Conservation (phyloP, 2,329 filamentous ascomycete species). For the Fusarium duplospermum region DNA sequence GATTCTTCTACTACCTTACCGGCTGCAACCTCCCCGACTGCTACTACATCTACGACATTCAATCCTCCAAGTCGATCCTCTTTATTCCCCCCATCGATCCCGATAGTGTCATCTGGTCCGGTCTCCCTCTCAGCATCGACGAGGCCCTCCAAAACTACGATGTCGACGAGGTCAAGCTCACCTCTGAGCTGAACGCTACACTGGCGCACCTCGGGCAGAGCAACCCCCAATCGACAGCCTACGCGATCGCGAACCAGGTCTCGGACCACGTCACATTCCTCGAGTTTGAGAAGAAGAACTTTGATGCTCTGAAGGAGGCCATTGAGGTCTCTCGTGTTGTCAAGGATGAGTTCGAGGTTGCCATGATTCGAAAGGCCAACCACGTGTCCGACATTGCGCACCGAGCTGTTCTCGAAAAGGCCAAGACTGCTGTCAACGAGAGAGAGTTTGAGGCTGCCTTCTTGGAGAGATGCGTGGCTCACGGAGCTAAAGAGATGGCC, state of each 20-base stretch:
- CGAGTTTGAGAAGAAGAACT: slow-evolving; percentile 74
- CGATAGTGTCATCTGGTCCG: slow-evolving; percentile 94
- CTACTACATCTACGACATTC: slow-evolving; percentile 83
- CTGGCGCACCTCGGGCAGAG: slow-evolving; percentile 65
- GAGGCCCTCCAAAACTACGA: slow-evolving; percentile 84
- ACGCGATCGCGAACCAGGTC: slow-evolving; percentile 83
- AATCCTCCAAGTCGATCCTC: slow-evolving; percentile 78
- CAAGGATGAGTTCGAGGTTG: slow-evolving; percentile 81
- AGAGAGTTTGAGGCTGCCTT: slow-evolving; percentile 86
- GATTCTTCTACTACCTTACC: slow-evolving; percentile 94
- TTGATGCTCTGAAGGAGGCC: slow-evolving; percentile 66
- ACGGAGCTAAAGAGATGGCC: slow-evolving; percentile 83
- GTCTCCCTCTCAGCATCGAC: slow-evolving; percentile 80
- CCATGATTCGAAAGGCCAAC: slow-evolving; percentile 79
- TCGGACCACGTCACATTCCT: slow-evolving; percentile 78
- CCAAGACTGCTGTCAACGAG: slow-evolving; percentile 78
- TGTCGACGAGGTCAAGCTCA: slow-evolving; percentile 80
- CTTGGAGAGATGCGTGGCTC: slow-evolving; percentile 78
- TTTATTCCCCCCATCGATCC: slow-evolving; percentile 92
- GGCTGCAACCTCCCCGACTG: slow-evolving; percentile 85
- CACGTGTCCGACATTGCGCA: slow-evolving; percentile 76
- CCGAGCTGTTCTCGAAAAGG: slow-evolving; percentile 69
- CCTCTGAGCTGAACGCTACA: slow-evolving; percentile 80
- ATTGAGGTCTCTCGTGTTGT: slow-evolving; percentile 76
- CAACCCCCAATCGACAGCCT: slow-evolving; percentile 63